These are phyloP conservation scores for Helotiales sp. DNA, from an alignment of 2,329 filamentous ascomycete species.

Conservation along the genomic window DNA sequence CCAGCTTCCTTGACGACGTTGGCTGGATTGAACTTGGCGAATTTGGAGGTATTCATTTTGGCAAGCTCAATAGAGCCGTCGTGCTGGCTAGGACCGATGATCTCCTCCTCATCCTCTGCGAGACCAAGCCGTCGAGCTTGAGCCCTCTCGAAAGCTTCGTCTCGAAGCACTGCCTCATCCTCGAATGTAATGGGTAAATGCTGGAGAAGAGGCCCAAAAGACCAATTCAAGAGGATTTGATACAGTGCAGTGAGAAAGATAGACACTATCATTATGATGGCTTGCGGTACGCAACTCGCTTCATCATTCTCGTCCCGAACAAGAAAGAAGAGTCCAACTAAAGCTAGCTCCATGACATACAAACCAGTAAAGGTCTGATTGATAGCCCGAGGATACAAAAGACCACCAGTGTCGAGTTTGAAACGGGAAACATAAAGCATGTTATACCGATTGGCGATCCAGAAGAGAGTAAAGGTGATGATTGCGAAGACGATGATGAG, in stretches of 20 bases:
- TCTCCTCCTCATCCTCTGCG: slow-evolving; percentile 50
- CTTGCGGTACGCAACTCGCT: slow-evolving; percentile 70
- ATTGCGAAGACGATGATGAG: slow-evolving; percentile 92
- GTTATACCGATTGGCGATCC: slow-evolving; percentile 95
- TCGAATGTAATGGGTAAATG: slow-evolving; percentile 95
- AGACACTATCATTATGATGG: slow-evolving; percentile 79
- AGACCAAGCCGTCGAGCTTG: slow-evolving; percentile 71
- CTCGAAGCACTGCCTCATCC: slow-evolving; percentile 88
- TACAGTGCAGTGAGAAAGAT: slow-evolving; percentile 71
- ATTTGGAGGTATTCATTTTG: slow-evolving; percentile 39
- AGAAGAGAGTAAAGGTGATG: slow-evolving; percentile 87
- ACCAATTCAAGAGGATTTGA: slow-evolving; percentile 77
- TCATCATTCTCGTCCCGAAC: slow-evolving; percentile 56
- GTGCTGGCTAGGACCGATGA: slow-evolving; percentile 11
- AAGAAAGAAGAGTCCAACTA: slow-evolving; percentile 89
- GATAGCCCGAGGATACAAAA: slow-evolving; percentile 88
- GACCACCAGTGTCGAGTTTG: slow-evolving; percentile 84
- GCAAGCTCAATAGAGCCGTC: slow-evolving; percentile 45
- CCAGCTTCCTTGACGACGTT: slow-evolving; percentile 32
- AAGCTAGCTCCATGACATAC: slow-evolving; percentile 89
- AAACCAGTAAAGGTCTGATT: slow-evolving; percentile 95
- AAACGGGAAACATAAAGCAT: slow-evolving; percentile 94
- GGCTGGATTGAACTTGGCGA: slow-evolving; percentile 31
- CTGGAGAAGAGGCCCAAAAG: slow-evolving; percentile 81
- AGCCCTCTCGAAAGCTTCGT: slow-evolving; percentile 81